Evolutionary conservation across 257 asterid genomes (phyloP), one percentile per base, ranked within the genome.

Genomic region (Lantana camara): DNA sequence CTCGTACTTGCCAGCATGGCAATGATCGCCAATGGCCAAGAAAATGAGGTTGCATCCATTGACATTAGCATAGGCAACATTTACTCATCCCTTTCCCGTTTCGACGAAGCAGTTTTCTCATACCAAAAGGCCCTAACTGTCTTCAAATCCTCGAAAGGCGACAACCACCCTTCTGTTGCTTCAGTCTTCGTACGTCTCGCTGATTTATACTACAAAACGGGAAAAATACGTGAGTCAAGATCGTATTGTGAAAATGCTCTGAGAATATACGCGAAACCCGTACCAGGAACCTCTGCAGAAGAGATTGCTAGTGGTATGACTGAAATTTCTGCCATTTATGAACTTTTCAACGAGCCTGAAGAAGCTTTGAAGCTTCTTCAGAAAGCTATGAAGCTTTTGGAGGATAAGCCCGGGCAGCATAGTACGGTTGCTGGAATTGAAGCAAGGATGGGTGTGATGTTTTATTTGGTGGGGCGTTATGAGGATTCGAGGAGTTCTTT

Each of bases 1-100:
- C 97, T 94, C 67, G 99, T 94, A 19, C 93, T 94, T 35, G 94
- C 99, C 67, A 90, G 96, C 83, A 94, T 94, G 96, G 95, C 95
- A 46, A 94, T 94, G 99, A 94, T 90, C 16, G 97, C 99, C 72
- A 86, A 90, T 51, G 96, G 92, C 64, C 97, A 86, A 74, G 99
- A 94, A 72, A 86, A 51, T 5, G 97, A 94, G 83, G 95, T 90
- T 69, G 99, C 99, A 46, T 73, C 99, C 7, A 84, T 90, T 57
- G 99, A 94, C 73, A 87, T 94, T 16, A 80, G 97, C 95, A 94
- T 94, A 21, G 99, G 99, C 61, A 90, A 94, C 66, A 83, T 90
- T 71, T 94, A 90, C 69, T 71, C 95, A n/a, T 83, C 96, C 23
- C 91, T 94, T 22, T 79, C 96, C 51, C 95, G 99, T 20, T 94